Evolutionary conservation across 2,329 filamentous ascomycete species (phyloP).

Genomic region (Colletotrichum orchidophilum): DNA sequence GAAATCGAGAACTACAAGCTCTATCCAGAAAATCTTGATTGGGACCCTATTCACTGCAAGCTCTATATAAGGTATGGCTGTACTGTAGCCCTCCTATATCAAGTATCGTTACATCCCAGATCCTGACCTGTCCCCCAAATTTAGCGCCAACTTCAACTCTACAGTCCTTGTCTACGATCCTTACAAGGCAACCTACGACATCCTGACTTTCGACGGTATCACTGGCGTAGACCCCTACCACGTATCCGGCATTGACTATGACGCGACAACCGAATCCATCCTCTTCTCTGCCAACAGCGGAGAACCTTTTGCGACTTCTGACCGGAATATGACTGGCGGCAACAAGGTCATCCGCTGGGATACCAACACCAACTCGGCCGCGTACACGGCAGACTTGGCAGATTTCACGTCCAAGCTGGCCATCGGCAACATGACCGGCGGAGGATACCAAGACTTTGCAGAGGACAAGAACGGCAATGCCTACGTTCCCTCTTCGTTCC

Average conservation of each 20-base stretch:
- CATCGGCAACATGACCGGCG: not conserved
- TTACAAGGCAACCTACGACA: not conserved
- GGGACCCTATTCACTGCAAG: not conserved
- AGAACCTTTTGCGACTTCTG: not conserved
- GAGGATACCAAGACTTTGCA: not conserved
- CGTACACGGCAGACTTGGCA: not conserved
- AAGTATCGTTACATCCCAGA: not conserved
- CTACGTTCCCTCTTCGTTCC: not conserved
- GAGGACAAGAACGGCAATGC: not conserved
- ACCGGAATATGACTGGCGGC: not conserved
- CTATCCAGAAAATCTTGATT: not conserved
- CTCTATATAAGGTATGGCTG: conserved; percentile 2
- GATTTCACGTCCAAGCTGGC: not conserved
- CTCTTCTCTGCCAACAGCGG: not conserved
- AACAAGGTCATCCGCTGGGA: conserved; percentile 5
- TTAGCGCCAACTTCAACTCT: not conserved
- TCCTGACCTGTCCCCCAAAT: not conserved
- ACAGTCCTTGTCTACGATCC: not conserved
- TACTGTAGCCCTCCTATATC: not conserved
- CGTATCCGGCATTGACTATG: not conserved
- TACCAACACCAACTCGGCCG: conserved; percentile 4
- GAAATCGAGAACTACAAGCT: not conserved
- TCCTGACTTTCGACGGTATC: not conserved
- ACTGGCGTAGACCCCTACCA: not conserved
- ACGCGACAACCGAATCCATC: not conserved